Evolutionary conservation across 805 yeast species (phyloP), one percentile per base, ranked within the genome.

Genomic region (Wickerhamiella spandovensis): DNA sequence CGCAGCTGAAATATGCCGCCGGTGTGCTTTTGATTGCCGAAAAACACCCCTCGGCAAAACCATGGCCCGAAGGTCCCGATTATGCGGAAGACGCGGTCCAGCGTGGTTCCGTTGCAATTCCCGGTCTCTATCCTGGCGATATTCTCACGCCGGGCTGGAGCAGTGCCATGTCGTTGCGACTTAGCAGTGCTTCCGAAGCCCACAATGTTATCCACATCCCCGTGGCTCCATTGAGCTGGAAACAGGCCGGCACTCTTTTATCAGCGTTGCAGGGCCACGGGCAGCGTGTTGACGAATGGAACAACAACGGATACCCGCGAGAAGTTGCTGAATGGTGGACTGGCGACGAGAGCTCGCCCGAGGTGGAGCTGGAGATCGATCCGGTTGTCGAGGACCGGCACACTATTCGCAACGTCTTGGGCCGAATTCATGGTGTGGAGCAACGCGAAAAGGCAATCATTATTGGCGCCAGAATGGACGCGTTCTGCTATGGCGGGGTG

Each of bases 381-480:
- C 74, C 78, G 8, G 70, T 51, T 63, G 79, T 60, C 67, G 74
- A 41, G 65, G 54, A 57, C 3, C 52, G 74, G 3, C 95, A 90
- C 55, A 76, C 77, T 18, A 69, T 83, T 3, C 80, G 92, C 85
- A 85, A 88, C 60, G 78, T 89, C 1, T 62, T 86, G 24, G 95
- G 90, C 1, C 76, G 81, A 44, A 77, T 89, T 21, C 72, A 75
- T 32, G 97, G 97, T 12, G 68, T 80, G 45, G 97, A 90, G 61
- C 95, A 86, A 65, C 68, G 71, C 20, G 85, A 78, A 20, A 45
- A 52, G 17, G 86, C 85, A 0, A 67, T 90, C 4, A 70, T 89
- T 2, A 76, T 90, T 50, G 95, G 95, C 0, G 88, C 96, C 0
- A 76, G 83, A 4, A 70, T 96, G 56, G 96, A 88, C 61, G 71